Conservation (phyloP, 441 rosid genomes). For the Lepidium campestre region DNA sequence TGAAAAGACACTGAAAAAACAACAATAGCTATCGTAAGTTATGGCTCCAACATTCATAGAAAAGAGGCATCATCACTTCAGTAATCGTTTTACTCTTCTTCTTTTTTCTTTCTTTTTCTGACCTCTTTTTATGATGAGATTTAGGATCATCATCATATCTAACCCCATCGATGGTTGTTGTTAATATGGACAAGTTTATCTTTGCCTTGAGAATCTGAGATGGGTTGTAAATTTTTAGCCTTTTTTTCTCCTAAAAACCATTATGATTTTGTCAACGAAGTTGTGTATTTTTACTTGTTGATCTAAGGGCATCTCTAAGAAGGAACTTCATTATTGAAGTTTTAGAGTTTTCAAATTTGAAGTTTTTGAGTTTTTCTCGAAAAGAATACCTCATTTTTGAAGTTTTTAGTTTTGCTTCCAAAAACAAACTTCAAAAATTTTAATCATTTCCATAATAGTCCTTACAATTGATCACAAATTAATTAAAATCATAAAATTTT, state of each 20-base stretch:
- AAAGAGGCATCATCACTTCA: neutral
- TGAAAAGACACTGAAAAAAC: neutral
- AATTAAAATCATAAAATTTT: too few relatives aligned
- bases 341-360: too few relatives aligned
- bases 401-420: too few relatives aligned
- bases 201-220: conserved; percentile 5
- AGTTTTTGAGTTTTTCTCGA: too few relatives aligned
- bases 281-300: too few relatives aligned
- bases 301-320: too few relatives aligned
- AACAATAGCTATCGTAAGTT: neutral
- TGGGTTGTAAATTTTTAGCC: conserved; percentile 5
- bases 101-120: neutral
- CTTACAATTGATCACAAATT: too few relatives aligned
- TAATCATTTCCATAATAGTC: too few relatives aligned
- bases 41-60: neutral
- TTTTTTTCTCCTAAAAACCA: neutral
- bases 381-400: too few relatives aligned
- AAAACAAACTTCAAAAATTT: too few relatives aligned
- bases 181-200: conserved; percentile 15
- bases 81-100: neutral
- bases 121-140: neutral
- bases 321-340: too few relatives aligned
- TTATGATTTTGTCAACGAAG: neutral
- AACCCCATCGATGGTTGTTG: conserved; percentile 7
- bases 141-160: neutral